phyloP scores from a whole-genome alignment of 1,139 yeast genomes.

The Meyerozyma sp. region DNA sequence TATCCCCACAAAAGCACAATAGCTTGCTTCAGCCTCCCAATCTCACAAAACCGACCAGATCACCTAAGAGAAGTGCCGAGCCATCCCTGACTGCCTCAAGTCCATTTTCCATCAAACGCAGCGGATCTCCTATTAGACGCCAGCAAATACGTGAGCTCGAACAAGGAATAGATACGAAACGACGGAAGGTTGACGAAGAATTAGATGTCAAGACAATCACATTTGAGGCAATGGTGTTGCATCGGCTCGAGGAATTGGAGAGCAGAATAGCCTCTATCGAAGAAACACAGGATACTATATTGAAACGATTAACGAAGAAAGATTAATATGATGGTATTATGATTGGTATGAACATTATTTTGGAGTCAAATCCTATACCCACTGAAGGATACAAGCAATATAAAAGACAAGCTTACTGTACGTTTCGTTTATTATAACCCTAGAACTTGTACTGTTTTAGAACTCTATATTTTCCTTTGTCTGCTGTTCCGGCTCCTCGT shows the following conservation, averaged over 20 bases:
- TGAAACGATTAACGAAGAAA: slow-evolving; percentile 8
- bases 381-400: too few species aligned
- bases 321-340: background rate
- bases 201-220: slow-evolving; percentile 2
- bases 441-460: slow-evolving; percentile 7
- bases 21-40: background rate
- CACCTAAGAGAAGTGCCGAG: background rate
- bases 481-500: slow-evolving; percentile 44
- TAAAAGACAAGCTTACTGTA: too few species aligned
- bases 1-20: slow-evolving; percentile 4
- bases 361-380: background rate
- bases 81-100: slow-evolving; percentile 2
- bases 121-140: slow-evolving; percentile 35
- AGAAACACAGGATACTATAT: slow-evolving; percentile 10
- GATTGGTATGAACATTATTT: background rate
- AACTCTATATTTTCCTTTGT: slow-evolving; percentile 35
- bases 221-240: slow-evolving; percentile 3
- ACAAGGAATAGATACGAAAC: slow-evolving; percentile 7
- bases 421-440: too few species aligned
- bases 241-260: slow-evolving; percentile 5
- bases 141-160: slow-evolving; percentile 27
- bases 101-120: slow-evolving; percentile 22
- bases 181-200: slow-evolving; percentile 2
- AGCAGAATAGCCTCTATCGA: slow-evolving; percentile 9
- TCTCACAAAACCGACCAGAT: background rate